Evolutionary conservation across 495 filamentous ascomycete genomes (phyloP).

Genomic region (Cladorrhinum samala): DNA sequence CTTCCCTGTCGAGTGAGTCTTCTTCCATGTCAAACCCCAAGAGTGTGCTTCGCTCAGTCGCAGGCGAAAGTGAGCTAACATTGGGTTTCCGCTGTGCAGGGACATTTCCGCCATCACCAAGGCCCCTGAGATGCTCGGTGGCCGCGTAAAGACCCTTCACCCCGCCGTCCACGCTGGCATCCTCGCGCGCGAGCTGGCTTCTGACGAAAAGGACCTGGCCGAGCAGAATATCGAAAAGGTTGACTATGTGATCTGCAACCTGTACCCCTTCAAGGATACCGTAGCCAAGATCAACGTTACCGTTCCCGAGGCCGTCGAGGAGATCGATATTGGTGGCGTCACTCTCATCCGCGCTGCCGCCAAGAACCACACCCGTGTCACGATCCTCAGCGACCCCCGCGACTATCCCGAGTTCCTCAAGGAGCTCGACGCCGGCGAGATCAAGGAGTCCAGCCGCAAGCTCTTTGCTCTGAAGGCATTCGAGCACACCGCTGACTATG

Average conservation of each 20-base stretch:
- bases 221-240: constrained; percentile 97
- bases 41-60: neutral
- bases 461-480: constrained; percentile 93
- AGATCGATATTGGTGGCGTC: constrained; percentile 97
- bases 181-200: constrained; percentile 82
- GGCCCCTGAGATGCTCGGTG: constrained; percentile 95
- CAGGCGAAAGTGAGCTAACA: constrained; percentile 1
- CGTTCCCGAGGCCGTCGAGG: constrained; percentile 91
- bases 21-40: neutral
- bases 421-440: constrained; percentile 80
- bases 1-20: constrained; percentile 78
- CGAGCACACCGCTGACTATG: constrained; percentile 97
- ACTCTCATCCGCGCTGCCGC: constrained; percentile 93
- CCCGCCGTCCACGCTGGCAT: constrained; percentile 91
- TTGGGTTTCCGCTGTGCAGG: constrained; percentile 37
- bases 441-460: constrained; percentile 75
- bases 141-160: constrained; percentile 95
- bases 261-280: constrained; percentile 98
- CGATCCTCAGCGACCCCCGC: constrained; percentile 84
- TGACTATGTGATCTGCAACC: constrained; percentile 96
- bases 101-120: constrained; percentile 97
- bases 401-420: constrained; percentile 93
- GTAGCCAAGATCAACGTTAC: constrained; percentile 95
- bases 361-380: constrained; percentile 94
- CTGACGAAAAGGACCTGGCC: constrained; percentile 92